Evolutionary conservation across 306 rosid genomes (phyloP), one percentile per base, ranked within the genome.

Genomic region (Citrullus amarus): DNA sequence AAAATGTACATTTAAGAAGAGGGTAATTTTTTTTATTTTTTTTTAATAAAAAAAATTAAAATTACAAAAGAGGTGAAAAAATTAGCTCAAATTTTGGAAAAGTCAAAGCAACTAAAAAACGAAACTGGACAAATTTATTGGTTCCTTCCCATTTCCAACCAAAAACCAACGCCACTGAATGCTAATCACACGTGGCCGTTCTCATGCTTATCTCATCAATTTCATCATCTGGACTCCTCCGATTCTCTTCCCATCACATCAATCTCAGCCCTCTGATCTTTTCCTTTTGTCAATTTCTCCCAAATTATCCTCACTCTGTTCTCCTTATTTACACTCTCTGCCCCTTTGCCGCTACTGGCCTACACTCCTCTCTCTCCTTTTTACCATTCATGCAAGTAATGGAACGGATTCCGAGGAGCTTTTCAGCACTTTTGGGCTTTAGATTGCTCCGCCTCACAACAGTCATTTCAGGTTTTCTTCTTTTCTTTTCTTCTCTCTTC

Each of bases 321-420:
- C 56, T 25, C 16, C 20, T 16, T 50, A 78, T 79, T 76, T 66
- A 81, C 82, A 2, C 32, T 36, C 7, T 20, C 62, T 32, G 10
- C 53, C 71, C 46, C 41, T 66, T 16, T 68, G 36, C 60, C 77
- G 39, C 76, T 28, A 70, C 76, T 70, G 56, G 76, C 16, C 76
- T 70, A 44, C 55, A 7, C 11, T n/a, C 59, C 6, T 25, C 15
- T 18, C 77, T 73, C 62, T 61, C 60, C 22, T 78, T 71, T 43
- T 66, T 66, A 30, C 78, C 46, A 59, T 59, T 70, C 59, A 54
- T 80, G 83, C 88, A 86, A 82, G 81, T 81, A 83, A 50, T 63
- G 84, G 85, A 72, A 66, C 91, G 62, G 81, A 81, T 25, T 77
- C 67, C 90, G 54, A 91, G 80, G 73, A 61, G 1, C 79, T 69